Conservation (phyloP, 257 asterid species). For the Ilex aquifolium region DNA sequence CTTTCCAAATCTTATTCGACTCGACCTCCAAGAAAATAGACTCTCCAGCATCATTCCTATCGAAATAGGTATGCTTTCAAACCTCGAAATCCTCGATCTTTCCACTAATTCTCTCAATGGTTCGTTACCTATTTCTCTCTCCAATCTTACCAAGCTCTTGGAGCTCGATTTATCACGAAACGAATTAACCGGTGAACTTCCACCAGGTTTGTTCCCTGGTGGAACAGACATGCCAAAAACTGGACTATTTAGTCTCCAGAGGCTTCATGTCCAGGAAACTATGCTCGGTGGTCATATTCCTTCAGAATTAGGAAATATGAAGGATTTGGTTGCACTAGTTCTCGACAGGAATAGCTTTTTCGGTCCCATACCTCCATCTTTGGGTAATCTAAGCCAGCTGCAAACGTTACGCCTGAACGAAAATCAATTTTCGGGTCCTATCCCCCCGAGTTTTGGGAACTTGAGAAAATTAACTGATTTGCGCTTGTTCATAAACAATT, state of each 20-base stretch:
- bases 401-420: not conserved
- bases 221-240: not conserved
- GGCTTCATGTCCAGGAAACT: not conserved
- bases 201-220: not conserved
- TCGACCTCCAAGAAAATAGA: not conserved
- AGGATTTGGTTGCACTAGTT: conserved; percentile 2
- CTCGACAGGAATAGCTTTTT: conserved; percentile 13
- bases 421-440: not conserved
- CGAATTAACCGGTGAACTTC: not conserved
- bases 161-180: not conserved
- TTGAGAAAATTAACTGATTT: not conserved
- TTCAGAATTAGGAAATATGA: conserved; percentile 17
- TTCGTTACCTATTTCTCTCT: not conserved
- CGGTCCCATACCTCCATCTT: conserved; percentile 12
- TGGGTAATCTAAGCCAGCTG: not conserved
- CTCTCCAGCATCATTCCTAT: not conserved
- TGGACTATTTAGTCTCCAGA: not conserved
- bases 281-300: conserved; percentile 10
- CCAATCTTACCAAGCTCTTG: not conserved
- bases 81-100: not conserved
- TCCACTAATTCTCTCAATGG: not conserved
- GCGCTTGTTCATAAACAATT: conserved; percentile 1
- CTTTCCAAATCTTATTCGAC: not conserved
- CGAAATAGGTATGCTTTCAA: not conserved
- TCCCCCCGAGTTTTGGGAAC: not conserved